Evolutionary conservation across 768 basidiomycete genomes (phyloP).

Genomic region (Naematelia encephala): DNA sequence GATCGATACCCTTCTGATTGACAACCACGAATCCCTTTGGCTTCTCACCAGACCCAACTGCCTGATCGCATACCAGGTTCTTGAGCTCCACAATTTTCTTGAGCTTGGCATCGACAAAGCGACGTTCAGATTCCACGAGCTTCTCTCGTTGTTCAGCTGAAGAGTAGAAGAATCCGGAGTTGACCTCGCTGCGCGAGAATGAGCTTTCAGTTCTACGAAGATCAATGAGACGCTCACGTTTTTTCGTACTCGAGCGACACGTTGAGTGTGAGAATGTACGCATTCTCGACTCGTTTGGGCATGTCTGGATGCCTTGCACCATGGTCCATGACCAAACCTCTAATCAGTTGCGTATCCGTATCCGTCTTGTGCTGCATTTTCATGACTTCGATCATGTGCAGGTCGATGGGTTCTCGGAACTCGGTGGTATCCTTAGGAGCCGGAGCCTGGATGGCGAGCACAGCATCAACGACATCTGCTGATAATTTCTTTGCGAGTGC

Average conservation of each 20-base stretch:
- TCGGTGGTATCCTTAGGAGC: conserved; percentile 54
- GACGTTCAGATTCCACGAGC: conserved; percentile 93
- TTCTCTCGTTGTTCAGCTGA: conserved; percentile 98
- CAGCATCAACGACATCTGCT: conserved; percentile 92
- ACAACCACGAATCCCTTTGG: conserved; percentile 84
- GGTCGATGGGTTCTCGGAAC: conserved; percentile 74
- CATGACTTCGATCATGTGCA: conserved; percentile 99
- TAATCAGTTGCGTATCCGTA: conserved; percentile 91
- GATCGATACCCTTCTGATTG: conserved; percentile 99
- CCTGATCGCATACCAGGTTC: conserved; percentile 91
- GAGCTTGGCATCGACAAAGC: conserved; percentile 88
- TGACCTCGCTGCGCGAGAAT: conserved; percentile 96
- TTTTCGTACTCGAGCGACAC: conserved; percentile 99
- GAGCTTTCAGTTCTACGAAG: too few species aligned
- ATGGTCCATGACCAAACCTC: conserved; percentile 94
- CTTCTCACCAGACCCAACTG: conserved; percentile 56
- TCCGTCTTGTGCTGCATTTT: conserved; percentile 99
- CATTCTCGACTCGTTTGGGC: conserved; percentile 97
- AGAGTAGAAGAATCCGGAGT: conserved; percentile 99
- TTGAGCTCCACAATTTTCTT: conserved; percentile 96
- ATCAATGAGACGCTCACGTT: conserved; percentile 65
- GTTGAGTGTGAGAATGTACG: conserved; percentile 89
- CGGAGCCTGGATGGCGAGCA: conserved; percentile 70
- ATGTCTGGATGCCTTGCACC: conserved; percentile 97
- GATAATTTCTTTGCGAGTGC: conserved; percentile 80